Evolutionary conservation across 2,329 filamentous ascomycete species (phyloP), one percentile per base, ranked within the genome.

Genomic region (Metarhizium humberi): DNA sequence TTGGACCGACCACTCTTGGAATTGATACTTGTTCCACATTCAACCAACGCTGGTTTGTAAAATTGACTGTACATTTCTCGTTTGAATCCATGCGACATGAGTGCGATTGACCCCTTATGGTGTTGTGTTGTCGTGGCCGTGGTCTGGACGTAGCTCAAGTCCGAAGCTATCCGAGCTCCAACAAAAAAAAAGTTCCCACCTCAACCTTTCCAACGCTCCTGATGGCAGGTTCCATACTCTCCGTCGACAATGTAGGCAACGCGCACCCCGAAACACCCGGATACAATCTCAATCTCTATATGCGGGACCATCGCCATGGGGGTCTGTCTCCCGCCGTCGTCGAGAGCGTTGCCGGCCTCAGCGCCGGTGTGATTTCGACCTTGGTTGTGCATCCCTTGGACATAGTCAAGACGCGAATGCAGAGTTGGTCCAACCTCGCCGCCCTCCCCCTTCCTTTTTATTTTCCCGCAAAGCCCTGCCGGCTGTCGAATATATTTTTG

Each of bases 341-440:
- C 72, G 94, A 97, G 80, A 87, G 87, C 66, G 78, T 92, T 69
- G 90, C 94, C 58, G 94, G 94, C 63, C 87, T 99, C 71, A 88
- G 87, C 60, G 94, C 94, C 57, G 94, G 94, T 58, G 80, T 90
- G 55, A 80, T 91, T 63, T 88, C 92, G 53, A 97, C 94, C 29
- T 78, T 97, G 51, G 86, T 85, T 55, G 87, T 94, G 53, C 92
- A 97, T 69, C 94, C 94, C 36, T 83, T 99, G 57, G 94, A 99
- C 73, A 85, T 99, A 60, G 85, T 97, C 69, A 99, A 99, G 78
- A 97, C 92, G 58, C 87, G 94, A 60, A 84, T 99, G 68, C 94
- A 99, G 75, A 85, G 89, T 91, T 75, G 56, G 75, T 67, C 40
- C 8, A 43, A 25, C 8, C 51, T n/a, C 30, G 34, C 16, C 13